Percentiles rank a stretch among this genome's conserved stretches.
Evolutionary conservation across 345 rosid species (phyloP).

Genomic region (Theobroma cacao): DNA sequence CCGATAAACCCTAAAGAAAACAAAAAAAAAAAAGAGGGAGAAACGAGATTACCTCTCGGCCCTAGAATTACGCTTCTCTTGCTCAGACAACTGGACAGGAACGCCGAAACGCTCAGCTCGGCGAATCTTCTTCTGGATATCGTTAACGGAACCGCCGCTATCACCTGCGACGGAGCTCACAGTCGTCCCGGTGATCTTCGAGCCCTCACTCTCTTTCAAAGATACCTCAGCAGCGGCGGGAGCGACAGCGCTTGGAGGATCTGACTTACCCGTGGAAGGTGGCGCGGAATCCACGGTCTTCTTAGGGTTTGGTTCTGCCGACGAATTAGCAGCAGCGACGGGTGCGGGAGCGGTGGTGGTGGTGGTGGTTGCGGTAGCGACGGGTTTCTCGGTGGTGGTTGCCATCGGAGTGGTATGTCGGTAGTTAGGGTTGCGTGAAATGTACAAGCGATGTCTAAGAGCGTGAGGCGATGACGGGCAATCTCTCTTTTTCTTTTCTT

Average conservation of each 20-base stretch:
- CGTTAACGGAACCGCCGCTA: slow-evolving; percentile 35
- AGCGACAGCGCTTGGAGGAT: slow-evolving; percentile 26
- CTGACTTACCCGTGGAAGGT: slow-evolving; percentile 25
- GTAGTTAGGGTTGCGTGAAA: slow-evolving; percentile 4
- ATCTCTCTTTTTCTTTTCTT: background rate
- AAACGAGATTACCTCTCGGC: slow-evolving; percentile 65
- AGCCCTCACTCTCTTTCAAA: slow-evolving; percentile 31
- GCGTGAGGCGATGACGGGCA: background rate
- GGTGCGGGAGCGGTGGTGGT: slow-evolving; percentile 11
- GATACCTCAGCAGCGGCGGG: slow-evolving; percentile 17
- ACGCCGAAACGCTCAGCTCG: slow-evolving; percentile 96
- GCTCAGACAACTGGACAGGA: slow-evolving; percentile 69
- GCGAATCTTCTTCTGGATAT: slow-evolving; percentile 73
- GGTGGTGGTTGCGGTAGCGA: slow-evolving; percentile 15
- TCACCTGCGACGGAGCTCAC: slow-evolving; percentile 28
- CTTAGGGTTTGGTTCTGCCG: slow-evolving; percentile 35
- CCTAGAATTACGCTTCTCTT: slow-evolving; percentile 90
- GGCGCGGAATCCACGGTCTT: slow-evolving; percentile 35
- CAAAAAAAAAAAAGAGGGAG: background rate
- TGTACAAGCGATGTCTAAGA: background rate
- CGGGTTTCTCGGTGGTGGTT: slow-evolving; percentile 32
- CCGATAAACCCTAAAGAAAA: slow-evolving; percentile 9
- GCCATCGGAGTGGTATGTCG: slow-evolving; percentile 35
- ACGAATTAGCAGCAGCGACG: slow-evolving; percentile 12
- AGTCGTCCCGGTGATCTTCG: slow-evolving; percentile 23